phyloP scores from a whole-genome alignment of 257 asterid species.

The Forsythia viridissima region DNA sequence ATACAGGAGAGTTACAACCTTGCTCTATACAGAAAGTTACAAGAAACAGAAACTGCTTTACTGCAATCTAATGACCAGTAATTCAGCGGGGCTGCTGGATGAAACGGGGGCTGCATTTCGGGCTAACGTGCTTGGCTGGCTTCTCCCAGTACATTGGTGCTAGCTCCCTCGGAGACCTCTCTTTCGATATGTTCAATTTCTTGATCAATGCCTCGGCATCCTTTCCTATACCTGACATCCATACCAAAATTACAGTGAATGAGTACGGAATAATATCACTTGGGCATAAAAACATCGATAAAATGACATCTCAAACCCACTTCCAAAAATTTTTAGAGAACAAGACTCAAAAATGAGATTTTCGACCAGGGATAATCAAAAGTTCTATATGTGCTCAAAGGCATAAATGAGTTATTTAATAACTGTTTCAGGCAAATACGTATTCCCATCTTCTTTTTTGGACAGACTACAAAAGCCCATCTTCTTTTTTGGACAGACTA shows the following conservation, averaged over 20 bases:
- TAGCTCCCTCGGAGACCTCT: conserved; percentile 38
- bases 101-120: conserved; percentile 71
- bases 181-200: conserved; percentile 40
- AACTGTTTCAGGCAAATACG: not conserved
- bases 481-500: not conserved
- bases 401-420: not conserved
- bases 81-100: conserved; percentile 92
- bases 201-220: conserved; percentile 45
- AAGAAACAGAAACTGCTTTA: conserved; percentile 27
- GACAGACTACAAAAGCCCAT: not conserved
- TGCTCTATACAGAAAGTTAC: conserved; percentile 67
- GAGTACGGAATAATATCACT: not conserved
- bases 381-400: not conserved
- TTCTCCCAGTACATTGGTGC: conserved; percentile 57
- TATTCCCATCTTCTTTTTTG: not conserved
- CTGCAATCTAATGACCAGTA: conserved; percentile 29
- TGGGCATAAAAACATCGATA: not conserved
- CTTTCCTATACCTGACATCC: conserved; percentile 37
- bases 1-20: conserved; percentile 54
- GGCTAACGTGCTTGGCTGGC: conserved; percentile 61
- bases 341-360: not conserved
- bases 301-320: not conserved
- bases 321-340: not conserved
- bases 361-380: not conserved
- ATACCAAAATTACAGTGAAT: not conserved